Evolutionary conservation across 2,329 filamentous ascomycete species (phyloP).

Genomic region (Metarhizium album): DNA sequence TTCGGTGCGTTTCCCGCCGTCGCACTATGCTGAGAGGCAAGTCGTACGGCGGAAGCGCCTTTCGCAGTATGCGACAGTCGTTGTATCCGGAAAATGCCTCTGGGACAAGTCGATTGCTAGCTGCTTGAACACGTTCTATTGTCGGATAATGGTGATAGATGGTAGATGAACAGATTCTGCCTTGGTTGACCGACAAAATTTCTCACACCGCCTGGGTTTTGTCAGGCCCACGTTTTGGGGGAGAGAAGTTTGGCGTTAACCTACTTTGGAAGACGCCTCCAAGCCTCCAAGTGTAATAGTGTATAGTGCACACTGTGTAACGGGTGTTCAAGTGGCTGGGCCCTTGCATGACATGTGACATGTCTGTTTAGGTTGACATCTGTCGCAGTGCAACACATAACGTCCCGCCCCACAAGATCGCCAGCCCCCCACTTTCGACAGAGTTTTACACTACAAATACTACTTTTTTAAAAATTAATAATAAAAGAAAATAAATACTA

Average conservation of each 20-base stretch:
- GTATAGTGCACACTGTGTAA: too few species aligned
- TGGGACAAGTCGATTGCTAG: not conserved
- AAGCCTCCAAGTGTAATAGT: too few species aligned
- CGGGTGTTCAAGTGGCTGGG: too few species aligned
- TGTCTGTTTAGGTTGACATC: too few species aligned
- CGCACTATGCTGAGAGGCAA: slow-evolving; percentile 18
- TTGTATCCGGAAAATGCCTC: not conserved
- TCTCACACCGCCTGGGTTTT: slow-evolving; percentile 20
- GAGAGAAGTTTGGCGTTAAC: not conserved
- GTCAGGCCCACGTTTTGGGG: not conserved
- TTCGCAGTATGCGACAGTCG: not conserved
- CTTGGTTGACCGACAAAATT: slow-evolving; percentile 24
- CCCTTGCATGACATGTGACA: too few species aligned
- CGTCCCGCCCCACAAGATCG: too few species aligned
- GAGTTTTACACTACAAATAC: too few species aligned
- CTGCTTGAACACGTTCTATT: not conserved
- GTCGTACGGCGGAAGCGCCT: not conserved
- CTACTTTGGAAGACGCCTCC: too few species aligned
- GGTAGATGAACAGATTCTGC: slow-evolving; percentile 20
- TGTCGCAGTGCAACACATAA: too few species aligned
- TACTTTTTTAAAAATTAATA: too few species aligned
- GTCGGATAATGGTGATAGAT: slow-evolving; percentile 9
- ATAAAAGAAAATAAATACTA: too few species aligned
- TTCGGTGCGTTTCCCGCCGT: slow-evolving; percentile 11
- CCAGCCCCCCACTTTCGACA: too few species aligned